Evolutionary conservation across 176 grass and related monocot species (phyloP).

Genomic region (Oryza officinalis): DNA sequence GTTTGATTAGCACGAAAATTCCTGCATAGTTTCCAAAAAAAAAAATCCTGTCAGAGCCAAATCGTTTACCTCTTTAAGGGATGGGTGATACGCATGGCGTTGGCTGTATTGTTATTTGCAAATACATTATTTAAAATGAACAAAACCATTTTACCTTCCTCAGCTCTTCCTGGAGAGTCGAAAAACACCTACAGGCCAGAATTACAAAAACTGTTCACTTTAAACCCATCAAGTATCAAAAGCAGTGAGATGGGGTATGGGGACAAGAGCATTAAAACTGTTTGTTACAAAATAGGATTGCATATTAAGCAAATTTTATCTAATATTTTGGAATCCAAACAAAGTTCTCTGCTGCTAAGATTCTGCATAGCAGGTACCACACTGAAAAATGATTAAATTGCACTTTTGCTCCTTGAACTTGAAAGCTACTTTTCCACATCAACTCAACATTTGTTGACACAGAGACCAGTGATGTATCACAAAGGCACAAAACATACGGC

Average conservation of each 20-base stretch:
- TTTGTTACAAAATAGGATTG: background rate
- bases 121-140: constrained; percentile 5
- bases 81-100: background rate
- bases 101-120: background rate
- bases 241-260: background rate
- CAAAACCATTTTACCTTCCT: background rate
- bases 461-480: background rate
- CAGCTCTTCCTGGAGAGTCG: background rate
- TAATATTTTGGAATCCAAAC: background rate
- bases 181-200: background rate
- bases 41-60: background rate
- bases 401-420: background rate
- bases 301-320: background rate
- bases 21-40: background rate
- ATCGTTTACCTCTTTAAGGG: background rate
- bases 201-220: background rate
- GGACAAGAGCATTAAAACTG: background rate
- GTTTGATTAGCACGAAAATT: background rate
- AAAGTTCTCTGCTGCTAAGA: background rate
- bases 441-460: background rate
- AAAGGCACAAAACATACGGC: background rate
- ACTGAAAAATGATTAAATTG: background rate
- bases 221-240: background rate
- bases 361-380: background rate
- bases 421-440: background rate